Conservation (phyloP, 139 green algal species). For the Gonium pectorale region DNA sequence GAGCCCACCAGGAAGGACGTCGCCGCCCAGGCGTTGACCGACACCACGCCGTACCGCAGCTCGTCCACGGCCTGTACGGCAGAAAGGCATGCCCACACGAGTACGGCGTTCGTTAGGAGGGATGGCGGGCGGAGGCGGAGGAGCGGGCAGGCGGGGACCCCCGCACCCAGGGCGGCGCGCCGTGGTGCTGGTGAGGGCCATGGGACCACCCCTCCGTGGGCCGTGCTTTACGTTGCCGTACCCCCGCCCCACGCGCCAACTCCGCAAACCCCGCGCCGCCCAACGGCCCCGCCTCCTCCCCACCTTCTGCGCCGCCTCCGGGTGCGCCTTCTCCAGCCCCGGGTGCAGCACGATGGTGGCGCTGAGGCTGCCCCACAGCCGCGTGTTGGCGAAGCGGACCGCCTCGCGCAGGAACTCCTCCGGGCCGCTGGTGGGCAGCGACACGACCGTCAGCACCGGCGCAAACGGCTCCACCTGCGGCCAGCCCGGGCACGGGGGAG, state of each 20-base stretch:
- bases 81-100: not conserved
- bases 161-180: no score
- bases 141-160: no score
- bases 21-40: constrained; percentile 24
- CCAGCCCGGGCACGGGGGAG: not conserved
- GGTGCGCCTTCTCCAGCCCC: constrained; percentile 21
- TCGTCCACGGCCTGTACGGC: constrained; percentile 6
- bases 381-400: constrained; percentile 40
- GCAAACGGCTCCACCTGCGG: constrained; percentile 59
- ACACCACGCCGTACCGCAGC: constrained; percentile 31
- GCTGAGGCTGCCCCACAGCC: constrained; percentile 56
- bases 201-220: no score
- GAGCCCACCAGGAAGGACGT: not conserved
- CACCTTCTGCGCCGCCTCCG: constrained; percentile 11
- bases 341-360: constrained; percentile 55
- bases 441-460: constrained; percentile 57
- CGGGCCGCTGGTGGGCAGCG: not conserved
- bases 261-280: no score
- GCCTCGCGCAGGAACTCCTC: constrained; percentile 42
- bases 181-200: no score
- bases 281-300: not conserved
- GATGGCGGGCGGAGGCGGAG: not conserved
- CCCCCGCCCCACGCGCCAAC: not conserved
- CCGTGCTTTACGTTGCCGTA: no score
- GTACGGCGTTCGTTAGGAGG: not conserved